Conservation (phyloP, 2,329 filamentous ascomycete species). For the Lecanosticta acicola region DNA sequence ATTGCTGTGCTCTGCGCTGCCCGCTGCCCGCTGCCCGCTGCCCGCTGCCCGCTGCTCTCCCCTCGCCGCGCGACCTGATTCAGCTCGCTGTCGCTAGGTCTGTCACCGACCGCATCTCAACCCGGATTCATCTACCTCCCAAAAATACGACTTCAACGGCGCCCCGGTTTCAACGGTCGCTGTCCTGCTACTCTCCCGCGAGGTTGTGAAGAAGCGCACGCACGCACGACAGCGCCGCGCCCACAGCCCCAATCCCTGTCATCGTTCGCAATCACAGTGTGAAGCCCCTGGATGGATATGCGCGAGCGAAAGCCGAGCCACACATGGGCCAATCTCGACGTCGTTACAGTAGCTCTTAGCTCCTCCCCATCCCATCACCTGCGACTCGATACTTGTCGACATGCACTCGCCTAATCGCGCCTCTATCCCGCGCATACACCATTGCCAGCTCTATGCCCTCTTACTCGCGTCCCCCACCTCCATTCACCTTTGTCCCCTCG, state of each 20-base stretch:
- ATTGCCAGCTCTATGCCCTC: not conserved
- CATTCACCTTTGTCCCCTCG: not conserved
- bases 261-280: not conserved
- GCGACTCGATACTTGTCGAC: no score
- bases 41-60: no score
- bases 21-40: no score
- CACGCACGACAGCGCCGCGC: not conserved
- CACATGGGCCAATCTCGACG: not conserved
- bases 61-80: not conserved
- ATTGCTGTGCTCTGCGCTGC: no score
- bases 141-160: slow-evolving; percentile 7
- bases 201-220: no score
- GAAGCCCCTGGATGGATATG: not conserved
- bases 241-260: not conserved
- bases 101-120: slow-evolving; percentile 1
- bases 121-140: not conserved
- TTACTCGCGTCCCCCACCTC: not conserved
- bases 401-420: slow-evolving; percentile 1
- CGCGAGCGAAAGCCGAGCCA: slow-evolving; percentile 11
- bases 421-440: not conserved
- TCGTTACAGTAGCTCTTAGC: no score
- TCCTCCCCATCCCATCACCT: not conserved
- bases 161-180: no score
- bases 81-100: slow-evolving; percentile 1
- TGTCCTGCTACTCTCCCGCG: no score